Base-by-base conservation (phyloP, 495 filamentous ascomycete species). In the Amniculicola lignicola region DNA sequence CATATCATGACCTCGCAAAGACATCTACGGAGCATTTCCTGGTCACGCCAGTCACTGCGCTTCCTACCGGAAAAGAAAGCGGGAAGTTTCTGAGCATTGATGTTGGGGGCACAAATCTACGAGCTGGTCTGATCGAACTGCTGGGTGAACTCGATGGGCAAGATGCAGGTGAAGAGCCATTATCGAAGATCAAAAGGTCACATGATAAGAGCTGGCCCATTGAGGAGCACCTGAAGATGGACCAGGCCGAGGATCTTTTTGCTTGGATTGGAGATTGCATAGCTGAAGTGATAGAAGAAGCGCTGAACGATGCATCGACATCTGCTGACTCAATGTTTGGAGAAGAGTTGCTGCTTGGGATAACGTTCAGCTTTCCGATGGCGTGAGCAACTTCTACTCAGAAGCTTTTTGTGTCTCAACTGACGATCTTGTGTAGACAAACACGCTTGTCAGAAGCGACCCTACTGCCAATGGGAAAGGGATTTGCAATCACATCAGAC, bases 311-410 rank as follows among this genome's bases (percentile, higher is more conserved):
- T 29, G 64, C 70, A 42, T 63, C 67, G 6, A 55, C 59, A 12
- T 65, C 72, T 36, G 57, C 37, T n/a, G 48, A 61, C 24, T 49
- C 57, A 21, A 41, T 49, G 11, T 63, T 79, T 24, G 74, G 74
- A 5, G 73, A 79, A 27, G 81, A 81, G 62, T 63, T 92, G 41
- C 80, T 85, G 31, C 79, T 91, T 74, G 89, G 89, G 1, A 85
- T 94, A 35, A 89, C 89, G 12, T 94, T 91, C 68, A 88, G 84
- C 72, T 94, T 94, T 61, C 88, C 89, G 11, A 90, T 92, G 72
- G 80, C 51, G 62, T 65, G 51, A 46, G 62, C 18, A 83, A 46
- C 25, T 33, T 4, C 33, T 38, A 12, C 24, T 27, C 7, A 46
- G 6, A 7, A 27, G 43, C 7, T 27, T 7, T 2, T 28, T 16